Base-by-base conservation (phyloP, 2,329 filamentous ascomycete genomes). In the Ceratocystis colombiana region DNA sequence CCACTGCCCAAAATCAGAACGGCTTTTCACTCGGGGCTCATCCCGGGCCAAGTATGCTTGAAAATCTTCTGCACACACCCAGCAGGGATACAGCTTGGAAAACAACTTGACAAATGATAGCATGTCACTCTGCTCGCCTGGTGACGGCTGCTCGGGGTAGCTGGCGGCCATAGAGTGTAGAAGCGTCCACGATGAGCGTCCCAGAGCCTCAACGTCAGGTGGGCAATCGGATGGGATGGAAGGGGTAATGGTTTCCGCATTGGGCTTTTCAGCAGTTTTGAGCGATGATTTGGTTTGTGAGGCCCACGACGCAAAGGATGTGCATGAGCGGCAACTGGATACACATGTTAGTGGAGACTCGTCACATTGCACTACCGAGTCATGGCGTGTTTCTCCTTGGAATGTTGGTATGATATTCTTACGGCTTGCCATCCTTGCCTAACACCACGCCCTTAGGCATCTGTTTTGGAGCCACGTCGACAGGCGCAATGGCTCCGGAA, bases 11-110 rank as follows among this genome's bases (percentile, higher is more conserved):
- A 94, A 90, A 50, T 64, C 64, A 12, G 59, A 33, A 10, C 66
- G 53, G n/a, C 63, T 65, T 17, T 30, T 48, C 6, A 68, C 66
- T n/a, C 30, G 45, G n/a, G 66, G 66, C 71, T 90, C 88, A 67
- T 85, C 82, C 46, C 84, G 77, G 70, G 80, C 83, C 79, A 97
- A 87, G 82, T 93, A 97, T 0, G 74, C 75, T 74, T 88, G 88
- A 75, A 99, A 96, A 73, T 97, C 93, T 68, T 93, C 88, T 44
- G 92, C 94, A 76, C 94, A 99, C 2, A 88, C 84, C 90, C 92
- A 96, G 79, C 94, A 99, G 3, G 94, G 94, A 73, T 99, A 99
- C 22, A 97, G 77, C 70, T 88, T 88, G 30, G 89, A 86, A 74
- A 99, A 96, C 1, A 91, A 80, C 28, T 79, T 78, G 71, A 99